Evolutionary conservation across 2,329 filamentous ascomycete species (phyloP), one percentile per base, ranked within the genome.

Genomic region (Claviceps sp.): DNA sequence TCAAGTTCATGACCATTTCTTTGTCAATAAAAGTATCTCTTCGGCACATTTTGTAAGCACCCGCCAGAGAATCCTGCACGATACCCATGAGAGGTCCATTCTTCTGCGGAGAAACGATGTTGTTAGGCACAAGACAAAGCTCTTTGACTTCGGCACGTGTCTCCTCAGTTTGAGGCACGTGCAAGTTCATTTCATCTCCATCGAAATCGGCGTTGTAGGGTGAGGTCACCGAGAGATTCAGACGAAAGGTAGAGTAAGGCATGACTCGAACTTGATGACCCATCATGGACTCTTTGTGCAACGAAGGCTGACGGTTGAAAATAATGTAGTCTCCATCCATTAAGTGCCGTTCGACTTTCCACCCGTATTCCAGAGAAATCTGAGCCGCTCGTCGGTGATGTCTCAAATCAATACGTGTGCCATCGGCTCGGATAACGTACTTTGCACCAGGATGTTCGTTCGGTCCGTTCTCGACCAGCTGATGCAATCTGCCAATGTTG

Each of bases 241-340:
- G 79, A 57, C 93, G 85, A 76, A 99, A 99, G 1, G 93, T 99
- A 5, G 93, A 98, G 69, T 95, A 98, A 3, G 93, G 93, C 90
- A 98, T 97, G 55, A 99, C 93, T 55, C 85, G 85, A 57, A 98
- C 93, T 61, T 89, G 84, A 70, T 99, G 93, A 69, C 89, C 93
- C 94, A 98, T 98, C 93, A 98, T 99, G 55, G 93, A 98, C 67
- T 98, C 93, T 70, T 99, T 99, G 77, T 99, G 93, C 63, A 99
- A 76, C 38, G 93, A 99, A 1, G 93, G 93, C 66, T 99, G 93
- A 77, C 93, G 93, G 69, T 98, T 99, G 81, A 99, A 99, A 64
- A 98, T 90, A 70, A 99, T 97, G 59, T 89, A 94, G 69, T 99
- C 93, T 53, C 91, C 91, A 62, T 95, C 89, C 62, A 95, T 84